Evolutionary conservation across 2,329 filamentous ascomycete genomes (phyloP).

Genomic region (Paramyrothecium sp.): DNA sequence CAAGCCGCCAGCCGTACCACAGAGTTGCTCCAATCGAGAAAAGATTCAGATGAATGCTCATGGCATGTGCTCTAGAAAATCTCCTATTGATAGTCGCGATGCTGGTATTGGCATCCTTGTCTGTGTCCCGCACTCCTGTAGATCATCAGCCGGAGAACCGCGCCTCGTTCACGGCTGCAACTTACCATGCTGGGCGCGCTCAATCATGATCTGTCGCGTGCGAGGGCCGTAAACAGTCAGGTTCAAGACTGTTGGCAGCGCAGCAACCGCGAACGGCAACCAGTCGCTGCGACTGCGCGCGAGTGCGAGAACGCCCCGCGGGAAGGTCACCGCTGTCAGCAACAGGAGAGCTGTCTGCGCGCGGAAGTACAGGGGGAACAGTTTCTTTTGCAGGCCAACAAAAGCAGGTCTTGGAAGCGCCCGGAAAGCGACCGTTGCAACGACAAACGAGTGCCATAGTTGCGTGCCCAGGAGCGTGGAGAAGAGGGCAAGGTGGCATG

Average conservation of each 20-base stretch:
- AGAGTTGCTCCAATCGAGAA: slow-evolving; percentile 28
- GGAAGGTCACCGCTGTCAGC: slow-evolving; percentile 29
- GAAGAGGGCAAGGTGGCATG: slow-evolving; percentile 36
- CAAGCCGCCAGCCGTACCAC: slow-evolving; percentile 26
- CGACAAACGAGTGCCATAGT: slow-evolving; percentile 37
- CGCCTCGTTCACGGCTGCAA: background rate
- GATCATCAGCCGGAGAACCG: slow-evolving; percentile 2
- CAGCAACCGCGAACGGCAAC: slow-evolving; percentile 31
- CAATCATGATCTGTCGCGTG: slow-evolving; percentile 24
- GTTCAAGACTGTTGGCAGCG: slow-evolving; percentile 29
- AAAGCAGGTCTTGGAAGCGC: slow-evolving; percentile 33
- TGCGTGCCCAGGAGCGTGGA: slow-evolving; percentile 36
- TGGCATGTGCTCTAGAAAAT: slow-evolving; percentile 35
- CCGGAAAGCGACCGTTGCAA: slow-evolving; percentile 32
- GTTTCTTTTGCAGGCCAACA: slow-evolving; percentile 33
- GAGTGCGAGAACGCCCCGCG: slow-evolving; percentile 28
- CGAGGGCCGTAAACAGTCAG: slow-evolving; percentile 33
- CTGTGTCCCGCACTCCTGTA: slow-evolving; percentile 5
- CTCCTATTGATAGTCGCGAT: slow-evolving; percentile 20
- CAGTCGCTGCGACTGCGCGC: slow-evolving; percentile 25
- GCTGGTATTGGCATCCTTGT: background rate
- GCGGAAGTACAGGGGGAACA: slow-evolving; percentile 41
- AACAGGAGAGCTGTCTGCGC: slow-evolving; percentile 32
- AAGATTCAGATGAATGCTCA: slow-evolving; percentile 41
- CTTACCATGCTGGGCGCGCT: slow-evolving; percentile 21